phyloP scores from a whole-genome alignment of 495 filamentous ascomycete species.

The Viridothelium virens region DNA sequence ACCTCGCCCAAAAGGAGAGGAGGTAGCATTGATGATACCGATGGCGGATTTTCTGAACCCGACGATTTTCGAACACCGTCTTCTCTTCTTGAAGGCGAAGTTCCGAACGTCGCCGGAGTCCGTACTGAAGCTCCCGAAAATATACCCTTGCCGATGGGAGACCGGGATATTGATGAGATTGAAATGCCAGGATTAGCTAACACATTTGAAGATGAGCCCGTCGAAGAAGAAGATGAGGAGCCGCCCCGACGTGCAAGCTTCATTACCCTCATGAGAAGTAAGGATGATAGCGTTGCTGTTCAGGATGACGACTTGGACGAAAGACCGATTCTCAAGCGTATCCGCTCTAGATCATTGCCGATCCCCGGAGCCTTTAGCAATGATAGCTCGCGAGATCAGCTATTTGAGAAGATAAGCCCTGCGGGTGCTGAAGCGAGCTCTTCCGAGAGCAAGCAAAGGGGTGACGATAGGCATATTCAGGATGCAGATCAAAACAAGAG shows the following conservation, averaged over 20 bases:
- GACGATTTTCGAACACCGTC: conserved; percentile 4
- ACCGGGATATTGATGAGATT: conserved; percentile 66
- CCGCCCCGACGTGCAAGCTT: conserved; percentile 6
- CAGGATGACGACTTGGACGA: conserved; percentile 1
- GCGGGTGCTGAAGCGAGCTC: not conserved
- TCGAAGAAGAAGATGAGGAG: conserved; percentile 24
- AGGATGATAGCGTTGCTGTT: conserved; percentile 7
- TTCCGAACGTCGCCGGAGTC: not conserved
- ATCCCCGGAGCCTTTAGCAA: not conserved
- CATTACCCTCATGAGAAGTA: conserved; percentile 7
- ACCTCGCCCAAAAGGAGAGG: not conserved
- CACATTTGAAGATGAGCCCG: conserved; percentile 47
- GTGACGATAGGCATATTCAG: not conserved
- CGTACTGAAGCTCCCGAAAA: conserved; percentile 16
- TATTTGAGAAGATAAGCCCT: not conserved
- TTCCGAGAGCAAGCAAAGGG: not conserved
- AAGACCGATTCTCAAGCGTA: not conserved
- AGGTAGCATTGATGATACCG: not conserved
- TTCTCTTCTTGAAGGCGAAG: not conserved
- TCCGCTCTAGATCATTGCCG: conserved; percentile 5
- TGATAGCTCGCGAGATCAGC: not conserved
- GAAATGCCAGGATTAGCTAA: conserved; percentile 56
- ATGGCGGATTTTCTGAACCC: not conserved
- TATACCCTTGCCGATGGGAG: conserved; percentile 58
- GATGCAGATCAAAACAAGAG: not conserved